A percentile compares a stretch with the other conserved stretches of the same genome.
These are phyloP conservation scores for Alloascoidea hylecoeti DNA, from an alignment of 805 yeast species.

Conservation along the genomic window DNA sequence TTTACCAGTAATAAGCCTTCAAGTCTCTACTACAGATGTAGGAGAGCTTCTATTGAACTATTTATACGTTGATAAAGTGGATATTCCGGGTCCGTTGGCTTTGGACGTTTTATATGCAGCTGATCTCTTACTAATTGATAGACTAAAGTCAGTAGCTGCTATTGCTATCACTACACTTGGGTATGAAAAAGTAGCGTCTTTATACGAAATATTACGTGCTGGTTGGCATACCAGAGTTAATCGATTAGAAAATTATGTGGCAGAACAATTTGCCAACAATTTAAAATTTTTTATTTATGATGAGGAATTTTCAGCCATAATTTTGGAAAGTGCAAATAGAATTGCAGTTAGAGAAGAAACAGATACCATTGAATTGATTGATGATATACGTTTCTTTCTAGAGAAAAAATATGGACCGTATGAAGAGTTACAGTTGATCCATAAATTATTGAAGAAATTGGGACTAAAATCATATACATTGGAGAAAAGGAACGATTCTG, in stretches of 20 bases:
- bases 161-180: conserved; percentile 26
- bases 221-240: conserved; percentile 59
- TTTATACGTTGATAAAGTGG: conserved; percentile 46
- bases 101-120: conserved; percentile 45
- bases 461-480: too few relatives aligned
- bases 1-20: conserved; percentile 16
- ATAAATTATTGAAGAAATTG: too few relatives aligned
- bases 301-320: conserved; percentile 23
- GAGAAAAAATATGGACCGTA: conserved; percentile 21
- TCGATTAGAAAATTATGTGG: conserved; percentile 49
- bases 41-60: conserved; percentile 38
- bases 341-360: conserved; percentile 52
- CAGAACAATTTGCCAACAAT: conserved; percentile 39
- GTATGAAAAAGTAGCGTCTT: conserved; percentile 18
- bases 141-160: conserved; percentile 53
- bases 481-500: too few relatives aligned
- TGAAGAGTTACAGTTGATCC: too few relatives aligned
- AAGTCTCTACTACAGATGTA: conserved; percentile 17
- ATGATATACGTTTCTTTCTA: conserved; percentile 59
- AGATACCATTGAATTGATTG: conserved; percentile 69
- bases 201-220: conserved; percentile 43
- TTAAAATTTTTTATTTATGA: conserved; percentile 22
- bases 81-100: conserved; percentile 33
- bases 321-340: conserved; percentile 36
- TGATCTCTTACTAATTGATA: conserved; percentile 37